A percentile compares a stretch with the other conserved stretches of the same genome.
Evolutionary conservation across 2,329 filamentous ascomycete genomes (phyloP).

Genomic region (Xylaria sp.): DNA sequence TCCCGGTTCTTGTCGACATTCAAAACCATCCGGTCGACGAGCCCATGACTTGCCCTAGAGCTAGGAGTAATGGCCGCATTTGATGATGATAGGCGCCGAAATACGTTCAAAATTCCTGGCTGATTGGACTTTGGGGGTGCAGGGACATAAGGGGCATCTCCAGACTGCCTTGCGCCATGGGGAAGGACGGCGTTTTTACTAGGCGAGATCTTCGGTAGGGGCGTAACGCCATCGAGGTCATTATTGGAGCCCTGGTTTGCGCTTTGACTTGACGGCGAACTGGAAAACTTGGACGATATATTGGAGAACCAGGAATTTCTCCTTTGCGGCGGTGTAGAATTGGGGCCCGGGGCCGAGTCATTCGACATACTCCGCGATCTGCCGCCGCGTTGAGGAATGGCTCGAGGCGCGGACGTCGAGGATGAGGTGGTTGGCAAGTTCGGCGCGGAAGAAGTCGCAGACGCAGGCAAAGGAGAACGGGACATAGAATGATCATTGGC

Average conservation of each 20-base stretch:
- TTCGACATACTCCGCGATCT: conserved; percentile 32
- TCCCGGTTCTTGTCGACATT: conserved; percentile 80
- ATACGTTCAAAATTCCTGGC: conserved; percentile 72
- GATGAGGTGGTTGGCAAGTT: conserved; percentile 15
- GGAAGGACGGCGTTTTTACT: conserved; percentile 56
- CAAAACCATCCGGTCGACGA: conserved; percentile 75
- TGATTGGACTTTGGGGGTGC: conserved; percentile 65
- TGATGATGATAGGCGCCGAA: conserved; percentile 75
- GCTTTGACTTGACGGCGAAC: conserved; percentile 37
- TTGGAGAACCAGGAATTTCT: conserved; percentile 90
- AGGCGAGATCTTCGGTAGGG: conserved; percentile 45
- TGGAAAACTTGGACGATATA: conserved; percentile 87
- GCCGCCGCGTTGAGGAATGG: conserved; percentile 31
- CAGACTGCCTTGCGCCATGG: conserved; percentile 50
- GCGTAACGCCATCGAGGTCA: conserved; percentile 36
- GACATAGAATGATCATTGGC: conserved; percentile 24
- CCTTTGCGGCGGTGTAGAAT: conserved; percentile 38
- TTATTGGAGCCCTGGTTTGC: conserved; percentile 21
- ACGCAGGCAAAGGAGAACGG: conserved; percentile 16
- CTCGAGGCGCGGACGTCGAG: conserved; percentile 20
- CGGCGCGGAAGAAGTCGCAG: conserved; percentile 16
- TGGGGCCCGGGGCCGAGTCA: conserved; percentile 28
- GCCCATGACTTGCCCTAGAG: conserved; percentile 53
- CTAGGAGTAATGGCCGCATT: conserved; percentile 44
- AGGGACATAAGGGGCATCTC: conserved; percentile 64